These are phyloP conservation scores for Candida ascalaphidarum DNA, from an alignment of 805 yeast genomes.

Conservation along the genomic window DNA sequence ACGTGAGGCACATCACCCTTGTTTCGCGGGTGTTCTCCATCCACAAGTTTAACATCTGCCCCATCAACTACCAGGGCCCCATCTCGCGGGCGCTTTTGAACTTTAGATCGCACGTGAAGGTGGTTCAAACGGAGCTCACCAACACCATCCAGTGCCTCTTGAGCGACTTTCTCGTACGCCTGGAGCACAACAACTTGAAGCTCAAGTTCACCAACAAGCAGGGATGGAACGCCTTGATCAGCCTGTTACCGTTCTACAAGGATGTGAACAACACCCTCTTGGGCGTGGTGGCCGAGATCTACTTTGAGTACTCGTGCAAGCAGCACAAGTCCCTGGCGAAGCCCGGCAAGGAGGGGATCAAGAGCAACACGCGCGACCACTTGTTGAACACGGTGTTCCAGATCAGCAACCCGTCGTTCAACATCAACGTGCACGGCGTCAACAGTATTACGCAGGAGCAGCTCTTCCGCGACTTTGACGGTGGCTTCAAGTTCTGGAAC, in stretches of 20 bases:
- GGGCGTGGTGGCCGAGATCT: conserved; percentile 52
- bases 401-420: conserved; percentile 26
- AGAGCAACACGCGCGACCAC: conserved; percentile 19
- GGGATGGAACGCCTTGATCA: conserved; percentile 53
- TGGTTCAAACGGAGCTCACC: conserved; percentile 40
- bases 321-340: conserved; percentile 13
- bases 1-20: conserved; percentile 21
- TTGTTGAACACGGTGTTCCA: conserved; percentile 29
- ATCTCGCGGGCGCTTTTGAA: conserved; percentile 58
- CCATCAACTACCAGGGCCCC: conserved; percentile 55
- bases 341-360: conserved; percentile 16
- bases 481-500: conserved; percentile 28
- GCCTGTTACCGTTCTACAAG: conserved; percentile 52
- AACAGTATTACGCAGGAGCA: conserved; percentile 28
- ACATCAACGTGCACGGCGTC: conserved; percentile 33
- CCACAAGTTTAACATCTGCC: conserved; percentile 23
- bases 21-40: conserved; percentile 30
- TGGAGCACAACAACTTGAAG: conserved; percentile 40
- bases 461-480: conserved; percentile 19
- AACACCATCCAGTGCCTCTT: conserved; percentile 45
- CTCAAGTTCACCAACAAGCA: conserved; percentile 26
- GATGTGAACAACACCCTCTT: conserved; percentile 52
- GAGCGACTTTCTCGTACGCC: conserved; percentile 42
- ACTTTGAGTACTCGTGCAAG: conserved; percentile 35
- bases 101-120: conserved; percentile 57